Base-by-base conservation (phyloP, 1,284 basidiomycete species). In the Sphaerobolus stellatus region DNA sequence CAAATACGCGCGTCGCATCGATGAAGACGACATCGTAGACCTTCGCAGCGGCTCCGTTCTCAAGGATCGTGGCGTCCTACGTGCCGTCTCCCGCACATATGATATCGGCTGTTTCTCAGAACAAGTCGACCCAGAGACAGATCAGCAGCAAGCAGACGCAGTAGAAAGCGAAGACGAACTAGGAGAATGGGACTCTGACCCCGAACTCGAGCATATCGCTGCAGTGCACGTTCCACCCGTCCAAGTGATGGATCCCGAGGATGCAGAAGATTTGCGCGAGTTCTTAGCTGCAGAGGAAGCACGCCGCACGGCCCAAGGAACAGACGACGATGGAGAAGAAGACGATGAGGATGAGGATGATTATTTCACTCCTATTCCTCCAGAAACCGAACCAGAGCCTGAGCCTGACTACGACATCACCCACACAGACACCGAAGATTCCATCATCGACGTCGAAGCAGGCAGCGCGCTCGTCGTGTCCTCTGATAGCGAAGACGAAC, bases 21-120 rank as follows among this genome's bases (percentile, higher is more conserved):
- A 88, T 59, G 82, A 90, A 62, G 88, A 90, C 66, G 88, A 90
- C 63, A 84, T 90, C 48, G 75, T 90, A 31, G 84, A 90, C 64
- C 68, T 90, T 2, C 69, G 73, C 47, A 81, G 80, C 7, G 77
- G 75, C 20, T 66, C 77, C 52, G 73, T 90, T 36, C 69, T 87
- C 52, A 81, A 80, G 62, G 85, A 90, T 65, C 79, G 84, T 55
- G 88, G 88, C 2, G 76, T 86, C 5, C 70, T 87, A 38, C 77
- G 80, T 45, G 67, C 68, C 13, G 67, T 75, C 18, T 61, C 64
- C 36, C 69, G 68, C 41, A 67, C 67, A 20, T 78, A 72, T 61
- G 65, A 72, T 16, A 73, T 84, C 57, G 84, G 83, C 3, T 72
- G 68, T 56, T 74, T 83, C 59, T 69, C 70, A 9, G 48, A 56